Evolutionary conservation across 78 protist genomes (phyloP).

Genomic region (Dictyostelium firmibasis): DNA sequence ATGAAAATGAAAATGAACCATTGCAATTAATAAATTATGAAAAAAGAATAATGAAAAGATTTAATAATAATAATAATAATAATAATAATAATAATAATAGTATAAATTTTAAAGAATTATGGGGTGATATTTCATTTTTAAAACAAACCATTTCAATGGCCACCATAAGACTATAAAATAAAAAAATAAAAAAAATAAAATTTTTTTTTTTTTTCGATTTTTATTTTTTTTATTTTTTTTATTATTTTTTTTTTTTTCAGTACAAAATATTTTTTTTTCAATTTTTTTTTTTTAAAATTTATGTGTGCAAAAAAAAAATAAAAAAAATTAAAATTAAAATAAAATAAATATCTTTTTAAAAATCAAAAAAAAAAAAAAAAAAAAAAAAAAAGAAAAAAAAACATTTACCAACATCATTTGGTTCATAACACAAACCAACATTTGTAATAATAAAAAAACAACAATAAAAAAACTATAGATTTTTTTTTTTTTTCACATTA

Average conservation of each 20-base stretch:
- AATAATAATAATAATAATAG: neutral
- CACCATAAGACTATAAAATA: neutral
- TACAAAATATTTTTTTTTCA: no score
- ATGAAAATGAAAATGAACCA: neutral
- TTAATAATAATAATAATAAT: neutral
- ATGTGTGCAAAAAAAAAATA: neutral
- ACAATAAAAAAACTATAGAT: neutral
- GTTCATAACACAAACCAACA: neutral
- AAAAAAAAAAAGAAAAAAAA: no score
- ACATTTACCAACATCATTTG: neutral
- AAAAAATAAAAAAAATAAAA: neutral
- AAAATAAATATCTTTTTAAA: neutral
- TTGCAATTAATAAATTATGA: neutral
- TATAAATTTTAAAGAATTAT: neutral
- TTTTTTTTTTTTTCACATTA: no score
- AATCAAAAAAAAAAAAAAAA: neutral
- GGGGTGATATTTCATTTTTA: neutral
- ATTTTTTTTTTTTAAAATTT: no score
- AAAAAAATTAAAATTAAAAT: no score
- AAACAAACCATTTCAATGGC: neutral
- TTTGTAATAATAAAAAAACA: neutral
- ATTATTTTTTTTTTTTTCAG: no score
- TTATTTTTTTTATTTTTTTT: no score
- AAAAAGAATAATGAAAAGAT: neutral
- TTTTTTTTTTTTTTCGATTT: no score